phyloP scores from a whole-genome alignment of 1,284 basidiomycete genomes.

The Trichosporon inkin region DNA sequence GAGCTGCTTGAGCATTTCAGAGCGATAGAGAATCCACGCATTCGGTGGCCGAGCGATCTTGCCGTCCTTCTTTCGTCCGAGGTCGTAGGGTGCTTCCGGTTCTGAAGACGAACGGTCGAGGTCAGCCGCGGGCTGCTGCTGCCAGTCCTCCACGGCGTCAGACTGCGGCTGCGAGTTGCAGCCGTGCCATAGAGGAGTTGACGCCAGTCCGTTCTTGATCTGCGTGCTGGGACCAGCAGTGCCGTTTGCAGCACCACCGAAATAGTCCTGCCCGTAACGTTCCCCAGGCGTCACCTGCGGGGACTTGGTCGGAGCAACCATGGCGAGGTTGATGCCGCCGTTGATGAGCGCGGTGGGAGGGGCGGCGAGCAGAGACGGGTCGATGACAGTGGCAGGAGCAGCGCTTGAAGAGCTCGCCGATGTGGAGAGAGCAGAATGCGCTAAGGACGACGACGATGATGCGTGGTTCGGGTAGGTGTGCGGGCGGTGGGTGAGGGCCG shows the following conservation, averaged over 20 bases:
- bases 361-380: not conserved
- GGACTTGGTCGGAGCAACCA: not conserved
- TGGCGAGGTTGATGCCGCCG: slow-evolving; percentile 2
- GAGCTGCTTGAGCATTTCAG: slow-evolving; percentile 55
- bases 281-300: not conserved
- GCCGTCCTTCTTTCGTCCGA: not conserved
- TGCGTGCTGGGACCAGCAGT: not conserved
- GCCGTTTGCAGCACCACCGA: not conserved
- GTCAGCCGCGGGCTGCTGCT: not conserved
- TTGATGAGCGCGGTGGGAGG: not conserved
- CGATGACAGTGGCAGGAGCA: not conserved
- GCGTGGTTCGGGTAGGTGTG: slow-evolving; percentile 2
- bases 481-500: not conserved
- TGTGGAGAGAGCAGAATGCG: not conserved
- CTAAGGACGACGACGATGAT: not conserved
- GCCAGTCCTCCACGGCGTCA: not conserved
- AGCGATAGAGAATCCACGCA: slow-evolving; percentile 88
- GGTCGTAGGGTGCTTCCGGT: not conserved
- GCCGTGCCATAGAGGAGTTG: not conserved
- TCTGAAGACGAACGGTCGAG: not conserved
- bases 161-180: not conserved
- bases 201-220: not conserved
- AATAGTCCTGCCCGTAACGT: not conserved
- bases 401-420: not conserved
- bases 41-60: slow-evolving; percentile 64